Evolutionary conservation across 2,329 filamentous ascomycete genomes (phyloP).

Genomic region (Xylaria sp.): DNA sequence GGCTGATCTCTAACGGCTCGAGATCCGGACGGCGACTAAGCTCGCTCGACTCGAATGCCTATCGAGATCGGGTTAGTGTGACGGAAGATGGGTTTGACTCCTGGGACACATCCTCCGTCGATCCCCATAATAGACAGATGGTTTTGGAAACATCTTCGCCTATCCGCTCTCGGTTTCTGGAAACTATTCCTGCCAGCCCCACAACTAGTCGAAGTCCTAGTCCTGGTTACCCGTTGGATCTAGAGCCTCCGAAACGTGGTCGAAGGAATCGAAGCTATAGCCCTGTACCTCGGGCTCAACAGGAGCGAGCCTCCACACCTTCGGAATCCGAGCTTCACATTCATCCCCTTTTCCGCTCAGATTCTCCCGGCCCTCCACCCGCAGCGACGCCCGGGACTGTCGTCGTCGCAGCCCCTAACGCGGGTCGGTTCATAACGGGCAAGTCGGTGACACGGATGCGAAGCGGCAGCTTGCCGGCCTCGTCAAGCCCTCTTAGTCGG

Average conservation of each 20-base stretch:
- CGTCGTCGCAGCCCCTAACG: conserved; percentile 72
- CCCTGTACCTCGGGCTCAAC: conserved; percentile 46
- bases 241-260: conserved; percentile 54
- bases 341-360: conserved; percentile 77
- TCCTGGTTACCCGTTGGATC: conserved; percentile 64
- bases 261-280: conserved; percentile 60
- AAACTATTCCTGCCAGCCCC: conserved; percentile 73
- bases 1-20: conserved; percentile 53
- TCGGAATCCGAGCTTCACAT: conserved; percentile 69
- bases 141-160: conserved; percentile 57
- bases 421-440: conserved; percentile 66
- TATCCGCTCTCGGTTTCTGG: conserved; percentile 59
- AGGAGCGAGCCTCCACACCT: conserved; percentile 45
- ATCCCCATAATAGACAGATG: conserved; percentile 64
- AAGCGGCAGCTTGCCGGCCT: conserved; percentile 58
- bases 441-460: conserved; percentile 59
- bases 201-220: conserved; percentile 69
- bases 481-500: conserved; percentile 55
- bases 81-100: conserved; percentile 71
- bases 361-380: conserved; percentile 71
- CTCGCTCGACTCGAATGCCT: conserved; percentile 55
- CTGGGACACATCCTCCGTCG: conserved; percentile 75
- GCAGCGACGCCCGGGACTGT: conserved; percentile 71
- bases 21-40: conserved; percentile 48
- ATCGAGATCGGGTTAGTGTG: conserved; percentile 44